phyloP scores from a whole-genome alignment of 345 rosid species.

The Pugionium dolabratum region DNA sequence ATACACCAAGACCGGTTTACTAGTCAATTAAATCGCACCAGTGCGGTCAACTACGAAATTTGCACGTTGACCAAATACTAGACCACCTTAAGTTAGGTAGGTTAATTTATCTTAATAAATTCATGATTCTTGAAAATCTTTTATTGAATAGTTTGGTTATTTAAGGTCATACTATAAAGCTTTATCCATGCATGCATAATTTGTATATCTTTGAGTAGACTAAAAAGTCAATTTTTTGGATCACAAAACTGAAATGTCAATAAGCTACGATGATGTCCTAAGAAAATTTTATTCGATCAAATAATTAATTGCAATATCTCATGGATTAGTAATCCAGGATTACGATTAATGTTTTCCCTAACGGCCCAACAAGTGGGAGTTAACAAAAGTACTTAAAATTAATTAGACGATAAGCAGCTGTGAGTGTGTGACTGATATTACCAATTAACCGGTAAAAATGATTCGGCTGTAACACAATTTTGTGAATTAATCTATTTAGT shows the following conservation, averaged over 20 bases:
- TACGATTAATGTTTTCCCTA: constrained; percentile 12
- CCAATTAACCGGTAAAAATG: neutral
- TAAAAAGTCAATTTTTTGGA: neutral
- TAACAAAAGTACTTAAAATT: neutral
- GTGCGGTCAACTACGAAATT: constrained; percentile 1
- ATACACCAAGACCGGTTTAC: constrained; percentile 4
- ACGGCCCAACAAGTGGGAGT: neutral
- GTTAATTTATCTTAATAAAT: neutral
- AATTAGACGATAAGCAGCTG: constrained; percentile 4
- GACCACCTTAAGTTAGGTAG: neutral
- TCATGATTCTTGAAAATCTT: constrained; percentile 20
- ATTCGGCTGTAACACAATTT: neutral
- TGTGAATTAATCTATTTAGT: neutral
- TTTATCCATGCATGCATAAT: constrained; percentile 16
- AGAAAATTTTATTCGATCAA: neutral
- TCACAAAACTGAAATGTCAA: neutral
- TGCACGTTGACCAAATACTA: neutral
- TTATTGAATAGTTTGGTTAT: neutral
- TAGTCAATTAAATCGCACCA: neutral
- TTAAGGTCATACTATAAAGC: neutral
- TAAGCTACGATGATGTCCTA: neutral
- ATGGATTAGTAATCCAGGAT: neutral
- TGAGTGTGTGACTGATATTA: neutral
- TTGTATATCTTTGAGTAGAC: neutral
- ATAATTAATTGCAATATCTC: neutral